Conservation (phyloP, 257 asterid species). For the Solanum arcanum region DNA sequence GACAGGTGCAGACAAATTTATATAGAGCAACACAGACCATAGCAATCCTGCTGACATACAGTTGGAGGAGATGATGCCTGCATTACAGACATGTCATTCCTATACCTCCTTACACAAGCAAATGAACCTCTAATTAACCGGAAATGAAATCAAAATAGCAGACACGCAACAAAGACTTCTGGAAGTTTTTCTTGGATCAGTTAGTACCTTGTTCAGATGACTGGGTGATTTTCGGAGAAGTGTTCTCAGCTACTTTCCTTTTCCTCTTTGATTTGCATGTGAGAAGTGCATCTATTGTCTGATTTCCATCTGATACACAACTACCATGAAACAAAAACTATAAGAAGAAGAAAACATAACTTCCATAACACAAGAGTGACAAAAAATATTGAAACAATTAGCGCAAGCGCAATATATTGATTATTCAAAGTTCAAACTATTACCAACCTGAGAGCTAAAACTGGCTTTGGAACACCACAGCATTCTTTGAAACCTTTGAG, state of each 20-base stretch:
- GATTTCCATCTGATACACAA: slow-evolving; percentile 85
- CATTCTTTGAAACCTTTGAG: slow-evolving; percentile 58
- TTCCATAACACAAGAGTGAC: background rate
- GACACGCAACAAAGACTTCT: background rate
- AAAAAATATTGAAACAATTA: background rate
- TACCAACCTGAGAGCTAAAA: slow-evolving; percentile 76
- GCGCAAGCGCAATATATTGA: background rate
- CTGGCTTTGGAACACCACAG: slow-evolving; percentile 82
- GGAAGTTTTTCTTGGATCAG: background rate
- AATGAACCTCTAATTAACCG: background rate
- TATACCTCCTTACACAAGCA: background rate
- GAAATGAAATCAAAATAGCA: background rate
- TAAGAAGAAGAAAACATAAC: background rate
- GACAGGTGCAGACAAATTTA: background rate
- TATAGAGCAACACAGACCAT: background rate
- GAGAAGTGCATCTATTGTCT: slow-evolving; percentile 84
- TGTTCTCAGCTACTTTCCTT: slow-evolving; percentile 43
- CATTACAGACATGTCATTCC: background rate
- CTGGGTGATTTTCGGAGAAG: slow-evolving; percentile 29
- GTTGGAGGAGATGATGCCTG: background rate
- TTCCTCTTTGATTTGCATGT: slow-evolving; percentile 83
- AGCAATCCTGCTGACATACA: background rate
- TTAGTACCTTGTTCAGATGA: slow-evolving; percentile 40
- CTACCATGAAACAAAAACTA: slow-evolving; percentile 38
- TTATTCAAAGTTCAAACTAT: background rate